A percentile compares a stretch with the other conserved stretches of the same genome.
These are phyloP conservation scores for Bipolaris gigantea DNA, from an alignment of 2,329 filamentous ascomycete species.

Conservation along the genomic window DNA sequence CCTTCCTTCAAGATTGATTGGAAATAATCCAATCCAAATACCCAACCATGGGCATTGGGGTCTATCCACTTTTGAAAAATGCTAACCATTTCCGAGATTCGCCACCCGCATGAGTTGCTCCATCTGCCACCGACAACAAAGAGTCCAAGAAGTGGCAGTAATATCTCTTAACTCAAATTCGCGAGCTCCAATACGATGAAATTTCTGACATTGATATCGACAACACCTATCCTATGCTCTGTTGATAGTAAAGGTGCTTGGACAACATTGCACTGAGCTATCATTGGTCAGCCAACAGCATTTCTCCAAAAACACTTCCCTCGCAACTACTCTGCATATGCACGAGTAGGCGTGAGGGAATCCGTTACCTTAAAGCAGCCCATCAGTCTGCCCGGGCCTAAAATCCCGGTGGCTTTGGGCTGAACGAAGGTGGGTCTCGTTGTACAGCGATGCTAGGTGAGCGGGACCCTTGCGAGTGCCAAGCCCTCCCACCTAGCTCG, in stretches of 20 bases:
- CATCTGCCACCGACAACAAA: background rate
- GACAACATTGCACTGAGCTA: background rate
- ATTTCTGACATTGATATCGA: background rate
- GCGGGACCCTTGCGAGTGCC: slow-evolving; percentile 17
- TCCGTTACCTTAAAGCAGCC: background rate
- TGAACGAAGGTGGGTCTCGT: slow-evolving; percentile 14
- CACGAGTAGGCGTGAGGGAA: background rate
- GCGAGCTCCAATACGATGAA: background rate
- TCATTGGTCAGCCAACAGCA: background rate
- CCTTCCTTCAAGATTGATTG: too few relatives aligned
- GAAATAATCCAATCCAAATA: too few relatives aligned
- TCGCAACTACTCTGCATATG: background rate
- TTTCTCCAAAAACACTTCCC: background rate
- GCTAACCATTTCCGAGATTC: background rate
- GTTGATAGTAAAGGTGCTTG: background rate
- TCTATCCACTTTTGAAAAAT: too few relatives aligned
- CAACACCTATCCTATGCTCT: background rate
- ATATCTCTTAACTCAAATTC: background rate
- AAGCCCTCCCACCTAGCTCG: slow-evolving; percentile 23
- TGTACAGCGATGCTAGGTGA: slow-evolving; percentile 11
- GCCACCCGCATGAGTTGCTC: background rate
- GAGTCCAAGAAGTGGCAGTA: background rate
- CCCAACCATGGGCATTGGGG: too few relatives aligned
- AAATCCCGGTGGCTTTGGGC: background rate
- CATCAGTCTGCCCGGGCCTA: background rate